Conservation (phyloP, 305 asterid species). For the Solanum hybrid region DNA sequence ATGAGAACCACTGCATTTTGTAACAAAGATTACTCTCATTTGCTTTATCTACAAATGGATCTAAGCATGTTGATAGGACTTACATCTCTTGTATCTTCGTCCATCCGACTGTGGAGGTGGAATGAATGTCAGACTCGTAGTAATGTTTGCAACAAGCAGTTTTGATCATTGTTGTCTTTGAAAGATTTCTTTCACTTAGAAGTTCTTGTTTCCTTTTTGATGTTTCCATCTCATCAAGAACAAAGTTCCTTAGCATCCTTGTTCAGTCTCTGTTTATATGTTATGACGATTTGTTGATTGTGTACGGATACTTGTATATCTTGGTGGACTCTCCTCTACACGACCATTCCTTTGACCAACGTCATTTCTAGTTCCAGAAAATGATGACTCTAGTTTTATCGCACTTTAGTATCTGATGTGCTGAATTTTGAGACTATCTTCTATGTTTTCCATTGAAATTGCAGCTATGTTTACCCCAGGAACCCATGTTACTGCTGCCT, state of each 20-base stretch:
- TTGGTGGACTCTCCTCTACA: background rate
- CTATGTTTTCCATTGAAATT: background rate
- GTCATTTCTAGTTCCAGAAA: background rate
- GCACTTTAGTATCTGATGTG: background rate
- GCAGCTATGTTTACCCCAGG: background rate
- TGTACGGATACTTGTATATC: background rate
- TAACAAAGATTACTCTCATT: background rate
- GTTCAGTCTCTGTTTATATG: background rate
- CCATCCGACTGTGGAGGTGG: background rate
- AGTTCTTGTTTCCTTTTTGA: background rate
- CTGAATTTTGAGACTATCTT: background rate
- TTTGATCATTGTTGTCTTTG: background rate
- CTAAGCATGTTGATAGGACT: background rate
- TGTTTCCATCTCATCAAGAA: background rate
- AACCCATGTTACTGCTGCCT: background rate
- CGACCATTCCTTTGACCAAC: background rate
- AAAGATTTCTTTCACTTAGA: background rate
- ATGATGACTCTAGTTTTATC: background rate
- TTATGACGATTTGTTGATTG: background rate
- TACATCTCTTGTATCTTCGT: background rate
- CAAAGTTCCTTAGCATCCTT: background rate
- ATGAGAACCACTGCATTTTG: background rate
- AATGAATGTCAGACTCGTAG: background rate
- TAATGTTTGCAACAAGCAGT: background rate
- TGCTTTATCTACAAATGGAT: background rate